Evolutionary conservation across 495 filamentous ascomycete species (phyloP).

Genomic region (Tuber microsphaerosporum): DNA sequence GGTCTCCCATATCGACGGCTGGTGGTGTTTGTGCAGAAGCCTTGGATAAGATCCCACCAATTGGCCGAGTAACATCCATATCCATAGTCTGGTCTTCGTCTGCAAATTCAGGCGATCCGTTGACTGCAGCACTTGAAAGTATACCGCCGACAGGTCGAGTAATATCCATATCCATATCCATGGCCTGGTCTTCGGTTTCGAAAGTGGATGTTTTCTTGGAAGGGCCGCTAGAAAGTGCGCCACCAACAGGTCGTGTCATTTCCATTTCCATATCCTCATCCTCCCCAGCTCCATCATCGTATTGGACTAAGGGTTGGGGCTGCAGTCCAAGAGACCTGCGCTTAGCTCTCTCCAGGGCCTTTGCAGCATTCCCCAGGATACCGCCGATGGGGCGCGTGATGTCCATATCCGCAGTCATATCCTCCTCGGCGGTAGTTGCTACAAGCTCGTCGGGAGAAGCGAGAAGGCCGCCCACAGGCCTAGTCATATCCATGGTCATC

Average conservation of each 20-base stretch:
- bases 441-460: conserved; percentile 29
- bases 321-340: conserved; percentile 15
- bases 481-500: conserved; percentile 51
- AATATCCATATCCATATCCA: conserved; percentile 79
- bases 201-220: conserved; percentile 33
- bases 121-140: conserved; percentile 40
- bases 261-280: conserved; percentile 48
- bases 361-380: conserved; percentile 44
- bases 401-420: conserved; percentile 49
- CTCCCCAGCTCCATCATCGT: conserved; percentile 25
- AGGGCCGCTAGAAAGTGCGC: conserved; percentile 44
- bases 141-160: conserved; percentile 76
- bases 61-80: conserved; percentile 75
- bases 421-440: conserved; percentile 26
- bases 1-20: conserved; percentile 51
- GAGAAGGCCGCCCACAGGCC: conserved; percentile 47
- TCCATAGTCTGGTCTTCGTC: conserved; percentile 54
- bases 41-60: conserved; percentile 64
- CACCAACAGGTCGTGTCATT: conserved; percentile 51
- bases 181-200: conserved; percentile 52
- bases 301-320: neutral
- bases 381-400: conserved; percentile 54
- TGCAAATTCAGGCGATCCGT: conserved; percentile 38
- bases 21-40: conserved; percentile 27
- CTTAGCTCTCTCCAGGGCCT: conserved; percentile 17